Conservation (phyloP, 345 rosid species). For the Eucalyptus fibrosa region DNA sequence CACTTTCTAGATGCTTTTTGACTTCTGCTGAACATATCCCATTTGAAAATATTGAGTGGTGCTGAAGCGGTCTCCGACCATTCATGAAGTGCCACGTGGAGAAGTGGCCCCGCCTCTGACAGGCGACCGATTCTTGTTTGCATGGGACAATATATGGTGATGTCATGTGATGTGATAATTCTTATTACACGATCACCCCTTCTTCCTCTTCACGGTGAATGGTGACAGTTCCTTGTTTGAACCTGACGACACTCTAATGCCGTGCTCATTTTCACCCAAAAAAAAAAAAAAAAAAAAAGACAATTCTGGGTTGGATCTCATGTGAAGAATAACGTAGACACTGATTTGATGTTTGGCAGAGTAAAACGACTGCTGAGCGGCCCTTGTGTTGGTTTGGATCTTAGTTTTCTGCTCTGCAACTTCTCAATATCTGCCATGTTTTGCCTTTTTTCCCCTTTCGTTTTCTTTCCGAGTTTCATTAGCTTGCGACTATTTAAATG, state of each 20-base stretch:
- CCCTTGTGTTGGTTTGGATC: neutral
- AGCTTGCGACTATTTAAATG: neutral
- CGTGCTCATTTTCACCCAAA: neutral
- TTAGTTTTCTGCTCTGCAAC: neutral
- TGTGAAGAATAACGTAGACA: neutral
- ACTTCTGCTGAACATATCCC: too few relatives aligned
- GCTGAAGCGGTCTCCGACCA: too few relatives aligned
- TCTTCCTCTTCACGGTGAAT: neutral
- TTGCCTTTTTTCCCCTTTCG: neutral
- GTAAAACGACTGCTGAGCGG: neutral
- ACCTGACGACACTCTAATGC: neutral
- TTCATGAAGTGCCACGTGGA: too few relatives aligned
- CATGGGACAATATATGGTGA: neutral
- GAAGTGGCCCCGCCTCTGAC: too few relatives aligned
- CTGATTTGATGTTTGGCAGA: neutral
- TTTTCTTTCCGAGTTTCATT: neutral
- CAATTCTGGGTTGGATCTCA: neutral
- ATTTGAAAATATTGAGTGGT: too few relatives aligned
- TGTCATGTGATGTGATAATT: neutral
- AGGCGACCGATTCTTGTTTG: neutral
- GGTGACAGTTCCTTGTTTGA: neutral
- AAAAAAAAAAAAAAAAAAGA: fast-evolving
- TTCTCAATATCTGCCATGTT: neutral
- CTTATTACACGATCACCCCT: too few relatives aligned
- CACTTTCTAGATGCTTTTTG: too few relatives aligned